Evolutionary conservation across 163 green algal genomes (phyloP).

Genomic region (Chloromonas sp.): DNA sequence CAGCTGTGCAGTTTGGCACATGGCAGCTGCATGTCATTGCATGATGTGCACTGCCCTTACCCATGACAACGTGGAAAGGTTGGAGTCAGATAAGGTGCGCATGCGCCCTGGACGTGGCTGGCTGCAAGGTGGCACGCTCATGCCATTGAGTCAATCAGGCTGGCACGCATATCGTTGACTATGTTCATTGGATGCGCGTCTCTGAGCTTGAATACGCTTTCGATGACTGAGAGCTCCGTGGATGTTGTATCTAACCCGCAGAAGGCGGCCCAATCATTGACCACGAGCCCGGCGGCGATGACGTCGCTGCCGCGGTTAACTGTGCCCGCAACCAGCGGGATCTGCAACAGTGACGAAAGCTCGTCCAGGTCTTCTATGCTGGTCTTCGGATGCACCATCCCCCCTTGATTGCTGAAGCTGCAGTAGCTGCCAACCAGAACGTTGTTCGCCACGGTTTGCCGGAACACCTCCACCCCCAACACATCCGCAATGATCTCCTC

Average conservation of each 20-base stretch:
- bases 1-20: too few species aligned
- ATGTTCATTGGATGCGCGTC: slow-evolving; percentile 70
- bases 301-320: slow-evolving; percentile 97
- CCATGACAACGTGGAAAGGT: too few species aligned
- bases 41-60: too few species aligned
- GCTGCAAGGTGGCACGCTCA: neutral
- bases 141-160: slow-evolving; percentile 9
- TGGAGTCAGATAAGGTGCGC: too few species aligned
- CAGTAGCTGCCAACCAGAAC: slow-evolving; percentile 93
- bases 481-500: slow-evolving; percentile 95
- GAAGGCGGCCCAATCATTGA: slow-evolving; percentile 98
- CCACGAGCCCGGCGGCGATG: slow-evolving; percentile 85
- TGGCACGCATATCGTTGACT: slow-evolving; percentile 82
- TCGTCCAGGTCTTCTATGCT: slow-evolving; percentile 97
- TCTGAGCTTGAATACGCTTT: slow-evolving; percentile 74
- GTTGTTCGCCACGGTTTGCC: slow-evolving; percentile 91
- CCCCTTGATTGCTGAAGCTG: slow-evolving; percentile 88
- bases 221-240: slow-evolving; percentile 94
- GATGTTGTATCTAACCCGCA: slow-evolving; percentile 95
- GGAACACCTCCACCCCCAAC: slow-evolving; percentile 97
- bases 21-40: too few species aligned
- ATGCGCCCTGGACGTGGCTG: too few species aligned
- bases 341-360: slow-evolving; percentile 87
- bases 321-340: slow-evolving; percentile 95
- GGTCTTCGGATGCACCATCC: slow-evolving; percentile 90